Evolutionary conservation across 331 rosid genomes (phyloP), one percentile per base, ranked within the genome.

Genomic region (Malus hybrid): DNA sequence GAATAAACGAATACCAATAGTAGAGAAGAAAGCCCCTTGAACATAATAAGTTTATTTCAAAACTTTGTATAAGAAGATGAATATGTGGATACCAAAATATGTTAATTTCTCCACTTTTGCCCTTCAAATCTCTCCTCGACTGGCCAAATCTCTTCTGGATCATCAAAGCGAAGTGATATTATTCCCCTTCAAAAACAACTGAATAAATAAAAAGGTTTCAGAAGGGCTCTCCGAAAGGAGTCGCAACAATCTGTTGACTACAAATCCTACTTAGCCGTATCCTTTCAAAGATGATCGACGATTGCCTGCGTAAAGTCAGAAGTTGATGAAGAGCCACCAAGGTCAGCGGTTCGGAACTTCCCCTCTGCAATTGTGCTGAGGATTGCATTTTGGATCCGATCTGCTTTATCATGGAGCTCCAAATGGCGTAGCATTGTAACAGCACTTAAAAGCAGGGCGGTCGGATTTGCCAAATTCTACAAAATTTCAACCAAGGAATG

Each of bases 401-500:
- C 89, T 0, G 99, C 98, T 85, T 88, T 89, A 79, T 90, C 93
- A 55, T 90, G 76, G 70, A 92, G 86, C 74, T 90, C 73, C 86
- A 95, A 79, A 88, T 95, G 98, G 69, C 90, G 98, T 71, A 92
- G 86, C 98, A 95, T 92, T 24, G 97, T 12, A 54, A 95, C 99
- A 76, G 85, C 44, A 82, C 99, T 95, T 81, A 95, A 84, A 63
- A 95, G 86, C 83, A 95, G 88, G 57, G 99, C 99, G 74, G 98
- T 95, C 31, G 98, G 99, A 76, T 95, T 95, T 42, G 98, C 99
- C 93, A 95, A 70, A 77, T 92, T 90, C 99, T 95, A 78, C 59
- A 29, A 62, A 69, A 79, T 79, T 75, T 75, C 75, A 83, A 72
- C 60, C 20, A 71, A 31, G 69, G 76, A 20, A 75, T 69, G 61